Conservation (phyloP, 768 basidiomycete species). For the Suillus fuscotomentosus region DNA sequence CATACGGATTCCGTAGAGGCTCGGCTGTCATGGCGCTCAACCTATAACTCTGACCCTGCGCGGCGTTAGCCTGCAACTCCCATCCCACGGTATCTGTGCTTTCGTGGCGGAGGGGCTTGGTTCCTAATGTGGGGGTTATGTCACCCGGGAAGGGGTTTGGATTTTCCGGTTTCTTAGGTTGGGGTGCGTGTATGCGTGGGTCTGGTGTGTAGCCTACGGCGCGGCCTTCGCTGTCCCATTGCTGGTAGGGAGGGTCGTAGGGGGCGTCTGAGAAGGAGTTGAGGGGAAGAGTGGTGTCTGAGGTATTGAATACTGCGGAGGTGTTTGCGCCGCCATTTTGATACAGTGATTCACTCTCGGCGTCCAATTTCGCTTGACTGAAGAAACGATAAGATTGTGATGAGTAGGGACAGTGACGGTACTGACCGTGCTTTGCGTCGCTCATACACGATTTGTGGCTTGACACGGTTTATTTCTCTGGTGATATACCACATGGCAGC, state of each 20-base stretch:
- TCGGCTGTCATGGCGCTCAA: slow-evolving; percentile 16
- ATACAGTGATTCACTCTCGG: slow-evolving; percentile 25
- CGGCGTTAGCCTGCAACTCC: slow-evolving; percentile 28
- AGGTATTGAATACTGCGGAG: slow-evolving; percentile 36
- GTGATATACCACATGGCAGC: slow-evolving; percentile 85
- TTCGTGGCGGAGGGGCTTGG: slow-evolving; percentile 20
- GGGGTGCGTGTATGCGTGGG: slow-evolving; percentile 49
- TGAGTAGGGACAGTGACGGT: not conserved
- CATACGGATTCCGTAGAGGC: slow-evolving; percentile 26
- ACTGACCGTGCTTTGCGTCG: slow-evolving; percentile 68
- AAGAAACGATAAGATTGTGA: slow-evolving; percentile 5
- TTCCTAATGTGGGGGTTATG: slow-evolving; percentile 8
- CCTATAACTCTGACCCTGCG: slow-evolving; percentile 23
- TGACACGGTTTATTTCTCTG: slow-evolving; percentile 64
- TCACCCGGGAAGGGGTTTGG: slow-evolving; percentile 17
- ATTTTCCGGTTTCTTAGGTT: slow-evolving; percentile 35
- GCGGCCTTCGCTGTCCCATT: slow-evolving; percentile 50
- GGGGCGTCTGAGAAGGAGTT: slow-evolving; percentile 25
- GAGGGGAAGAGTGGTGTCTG: slow-evolving; percentile 42
- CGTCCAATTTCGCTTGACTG: slow-evolving; percentile 55
- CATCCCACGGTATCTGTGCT: slow-evolving; percentile 30
- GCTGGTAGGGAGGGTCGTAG: slow-evolving; percentile 38
- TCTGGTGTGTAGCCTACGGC: slow-evolving; percentile 49
- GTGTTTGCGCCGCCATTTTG: slow-evolving; percentile 27
- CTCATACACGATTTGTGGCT: slow-evolving; percentile 65